These are phyloP conservation scores for Coprinopsis sp. DNA, from an alignment of 768 basidiomycete genomes.

Conservation along the genomic window DNA sequence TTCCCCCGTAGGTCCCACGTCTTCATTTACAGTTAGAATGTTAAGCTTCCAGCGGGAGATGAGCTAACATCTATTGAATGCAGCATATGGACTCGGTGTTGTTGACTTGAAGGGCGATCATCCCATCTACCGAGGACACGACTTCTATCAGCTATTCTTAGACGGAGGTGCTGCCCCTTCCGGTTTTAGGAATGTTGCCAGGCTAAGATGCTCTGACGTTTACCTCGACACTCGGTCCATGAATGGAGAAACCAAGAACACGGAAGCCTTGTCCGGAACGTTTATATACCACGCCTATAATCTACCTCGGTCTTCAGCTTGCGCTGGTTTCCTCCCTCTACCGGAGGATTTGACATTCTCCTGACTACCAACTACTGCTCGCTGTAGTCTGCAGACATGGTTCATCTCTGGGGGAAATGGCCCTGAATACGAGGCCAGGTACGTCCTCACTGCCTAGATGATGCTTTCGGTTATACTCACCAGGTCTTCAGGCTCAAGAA, in stretches of 20 bases:
- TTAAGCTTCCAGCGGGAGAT: no score
- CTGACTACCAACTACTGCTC: neutral
- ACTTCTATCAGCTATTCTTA: neutral
- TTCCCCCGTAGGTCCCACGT: no score
- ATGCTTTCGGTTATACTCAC: conserved; percentile 10
- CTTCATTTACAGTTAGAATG: no score
- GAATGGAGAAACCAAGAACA: neutral
- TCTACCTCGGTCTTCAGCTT: neutral
- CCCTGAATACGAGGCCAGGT: conserved; percentile 6
- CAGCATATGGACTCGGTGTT: neutral
- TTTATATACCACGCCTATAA: neutral
- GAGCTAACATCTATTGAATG: no score
- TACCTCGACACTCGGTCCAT: conserved; percentile 2
- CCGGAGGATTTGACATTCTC: neutral
- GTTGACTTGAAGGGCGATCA: neutral
- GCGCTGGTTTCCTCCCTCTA: neutral
- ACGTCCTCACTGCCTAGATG: neutral
- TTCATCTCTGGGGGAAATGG: conserved; percentile 1
- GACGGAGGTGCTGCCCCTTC: neutral
- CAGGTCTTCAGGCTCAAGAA: conserved; percentile 28
- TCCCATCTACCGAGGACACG: conserved; percentile 3
- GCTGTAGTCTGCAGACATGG: neutral
- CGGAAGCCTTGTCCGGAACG: neutral
- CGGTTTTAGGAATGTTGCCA: neutral
- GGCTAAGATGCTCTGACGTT: neutral